Conservation (phyloP, 768 basidiomycete genomes). For the Hygrocybe coccinea region DNA sequence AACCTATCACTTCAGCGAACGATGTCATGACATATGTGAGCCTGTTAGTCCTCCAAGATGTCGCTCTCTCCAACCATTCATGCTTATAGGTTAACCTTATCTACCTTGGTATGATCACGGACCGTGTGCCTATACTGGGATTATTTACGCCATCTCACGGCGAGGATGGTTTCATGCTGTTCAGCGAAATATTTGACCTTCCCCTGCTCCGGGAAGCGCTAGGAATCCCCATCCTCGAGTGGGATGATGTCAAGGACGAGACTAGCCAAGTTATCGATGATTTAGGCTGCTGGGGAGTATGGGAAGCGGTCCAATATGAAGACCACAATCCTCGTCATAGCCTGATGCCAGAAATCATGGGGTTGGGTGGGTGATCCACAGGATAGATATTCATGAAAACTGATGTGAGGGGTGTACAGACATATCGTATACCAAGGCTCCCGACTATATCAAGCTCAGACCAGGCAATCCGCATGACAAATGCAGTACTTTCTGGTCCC, state of each 20-base stretch:
- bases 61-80: neutral
- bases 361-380: constrained; percentile 39
- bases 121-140: constrained; percentile 44
- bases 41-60: neutral
- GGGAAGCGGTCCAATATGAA: constrained; percentile 41
- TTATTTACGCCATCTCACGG: constrained; percentile 36
- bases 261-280: constrained; percentile 39
- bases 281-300: constrained; percentile 52
- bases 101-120: constrained; percentile 43
- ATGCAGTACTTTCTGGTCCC: constrained; percentile 42
- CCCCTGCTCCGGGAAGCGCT: constrained; percentile 43
- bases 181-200: constrained; percentile 58
- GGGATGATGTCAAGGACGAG: constrained; percentile 53
- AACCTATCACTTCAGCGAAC: constrained; percentile 25
- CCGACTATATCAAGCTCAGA: constrained; percentile 44
- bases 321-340: constrained; percentile 39
- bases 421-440: constrained; percentile 49
- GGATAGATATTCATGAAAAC: too few species aligned
- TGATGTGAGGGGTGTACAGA: constrained; percentile 32
- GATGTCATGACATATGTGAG: constrained; percentile 34
- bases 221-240: constrained; percentile 50
- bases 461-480: constrained; percentile 41
- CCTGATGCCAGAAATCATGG: constrained; percentile 31
- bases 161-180: constrained; percentile 44
- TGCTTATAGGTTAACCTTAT: constrained; percentile 41